A percentile compares a stretch with the other conserved stretches of the same genome.
Conservation (phyloP, 805 yeast genomes). For the Metschnikowia corniflorae region DNA sequence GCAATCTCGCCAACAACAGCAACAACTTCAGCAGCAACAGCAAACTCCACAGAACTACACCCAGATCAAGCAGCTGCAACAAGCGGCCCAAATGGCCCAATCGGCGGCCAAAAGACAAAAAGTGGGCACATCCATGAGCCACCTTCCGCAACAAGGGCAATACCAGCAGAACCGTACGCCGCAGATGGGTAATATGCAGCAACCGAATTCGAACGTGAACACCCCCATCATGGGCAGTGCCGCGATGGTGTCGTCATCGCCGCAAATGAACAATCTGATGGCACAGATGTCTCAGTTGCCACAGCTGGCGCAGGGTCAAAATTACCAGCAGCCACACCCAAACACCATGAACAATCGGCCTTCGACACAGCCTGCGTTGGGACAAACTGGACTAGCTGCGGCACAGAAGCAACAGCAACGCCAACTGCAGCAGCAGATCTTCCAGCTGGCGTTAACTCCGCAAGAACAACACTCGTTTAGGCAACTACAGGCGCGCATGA, state of each 20-base stretch:
- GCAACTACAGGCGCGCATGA: slow-evolving; percentile 38
- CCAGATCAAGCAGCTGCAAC: slow-evolving; percentile 14
- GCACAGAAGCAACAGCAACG: slow-evolving; percentile 19
- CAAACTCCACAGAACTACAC: slow-evolving; percentile 4
- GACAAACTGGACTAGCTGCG: slow-evolving; percentile 4
- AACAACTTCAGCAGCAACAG: slow-evolving; percentile 10
- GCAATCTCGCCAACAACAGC: slow-evolving; percentile 17
- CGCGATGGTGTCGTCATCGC: slow-evolving; percentile 14
- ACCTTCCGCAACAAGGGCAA: slow-evolving; percentile 11
- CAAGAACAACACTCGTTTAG: slow-evolving; percentile 42
- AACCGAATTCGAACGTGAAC: slow-evolving; percentile 12
- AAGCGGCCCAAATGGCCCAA: slow-evolving; percentile 9
- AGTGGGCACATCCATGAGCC: slow-evolving; percentile 7
- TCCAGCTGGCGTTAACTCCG: slow-evolving; percentile 37
- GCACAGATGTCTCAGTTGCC: slow-evolving; percentile 9
- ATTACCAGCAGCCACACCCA: slow-evolving; percentile 2
- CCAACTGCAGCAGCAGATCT: slow-evolving; percentile 38
- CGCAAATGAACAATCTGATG: slow-evolving; percentile 8
- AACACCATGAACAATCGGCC: slow-evolving; percentile 11
- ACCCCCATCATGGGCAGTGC: slow-evolving; percentile 15
- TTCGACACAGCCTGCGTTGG: slow-evolving; percentile 13
- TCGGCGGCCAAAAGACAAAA: slow-evolving; percentile 17
- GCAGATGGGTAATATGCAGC: slow-evolving; percentile 10
- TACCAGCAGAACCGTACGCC: slow-evolving; percentile 12
- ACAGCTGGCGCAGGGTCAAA: slow-evolving; percentile 11